Base-by-base conservation (phyloP, 2,329 filamentous ascomycete genomes). In the Claviceps sp. region DNA sequence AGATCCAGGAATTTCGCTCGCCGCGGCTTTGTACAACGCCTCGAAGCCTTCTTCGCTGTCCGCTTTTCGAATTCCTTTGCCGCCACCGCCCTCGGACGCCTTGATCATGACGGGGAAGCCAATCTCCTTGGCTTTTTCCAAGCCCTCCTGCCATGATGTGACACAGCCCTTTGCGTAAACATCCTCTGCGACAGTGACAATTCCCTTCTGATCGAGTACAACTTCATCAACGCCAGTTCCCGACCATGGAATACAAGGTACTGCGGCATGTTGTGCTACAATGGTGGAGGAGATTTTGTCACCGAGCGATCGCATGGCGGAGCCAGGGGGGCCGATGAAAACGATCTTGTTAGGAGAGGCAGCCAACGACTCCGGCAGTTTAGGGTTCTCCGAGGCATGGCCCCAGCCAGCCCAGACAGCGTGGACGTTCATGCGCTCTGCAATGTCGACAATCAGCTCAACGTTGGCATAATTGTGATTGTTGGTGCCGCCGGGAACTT, bases 391-490 rank as follows among this genome's bases (percentile, higher is more conserved):
- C 51, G 93, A 98, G 61, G 93, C 93, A 69, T 98, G 93, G 64
- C 93, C 93, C 90, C 93, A 98, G 77, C 93, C 93, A 62, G 93
- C 93, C 93, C 93, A 98, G 16, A 98, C 93, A 54, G 93, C 93
- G 65, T 98, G 93, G 55, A 98, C 93, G 62, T 91, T 82, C 89
- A 96, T 97, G 57, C 93, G 89, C 78, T 98, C 93, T 26, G 93
- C 93, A 67, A 98, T 83, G 74, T 98, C 93, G 59, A 98, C 93
- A 70, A 98, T 98, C 67, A 98, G 78, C 75, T 98, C 93, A 55
- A 98, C 93, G 68, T 98, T 98, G 73, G 93, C 93, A 72, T 98
- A 98, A 73, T 98, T 98, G 84, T 98, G 95, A 79, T 98, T 98
- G 76, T 98, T 98, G 56, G 93, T 98, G 66, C 93, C 93, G 65